Base-by-base conservation (phyloP, 768 basidiomycete genomes). In the Lepiota venenata region DNA sequence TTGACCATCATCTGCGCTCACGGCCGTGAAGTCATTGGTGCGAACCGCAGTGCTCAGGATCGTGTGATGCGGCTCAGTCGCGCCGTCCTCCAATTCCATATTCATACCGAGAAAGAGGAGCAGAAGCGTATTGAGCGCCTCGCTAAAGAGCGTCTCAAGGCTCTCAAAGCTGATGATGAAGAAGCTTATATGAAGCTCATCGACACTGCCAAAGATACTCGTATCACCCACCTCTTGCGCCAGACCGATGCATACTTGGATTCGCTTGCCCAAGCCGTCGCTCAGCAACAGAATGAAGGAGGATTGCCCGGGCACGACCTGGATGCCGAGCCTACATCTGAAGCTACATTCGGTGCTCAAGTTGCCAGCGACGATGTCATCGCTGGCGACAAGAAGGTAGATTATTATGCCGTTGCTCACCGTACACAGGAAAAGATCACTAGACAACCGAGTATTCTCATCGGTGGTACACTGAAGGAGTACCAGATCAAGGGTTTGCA, bases 101-200 rank as follows among this genome's bases (percentile, higher is more conserved):
- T 75, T 14, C 84, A 86, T 59, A 93, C 94, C 1, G 97, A 99
- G 75, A 95, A 93, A 76, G 96, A 98, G 71, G 97, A 99, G 69
- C 92, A 95, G 81, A 93, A 94, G 69, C 83, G 96, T 22, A 90
- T 99, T 60, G 97, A 98, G 72, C 79, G 93, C 52, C 85, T 99
- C 42, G 86, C 90, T 43, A 98, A 98, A 75, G 97, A 98, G 70
- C 93, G 95, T 91, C 75, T 99, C 59, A 93, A 91, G 74, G 97
- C 96, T 7, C 84, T 98, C 61, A 94, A 96, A 73, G 90, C 90
- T 25, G 95, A 98, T 66, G 96, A 99, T 74, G 97, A 99, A 75
- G 97, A 98, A 71, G 95, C 93, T n/a, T 99, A 99, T 71, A 88
- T 98, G 83, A 94, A 94, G 67, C 88, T 99, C 63, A 92, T 99